Base-by-base conservation (phyloP, 1,139 yeast genomes). In the Suzukiozyma palmioleophila region DNA sequence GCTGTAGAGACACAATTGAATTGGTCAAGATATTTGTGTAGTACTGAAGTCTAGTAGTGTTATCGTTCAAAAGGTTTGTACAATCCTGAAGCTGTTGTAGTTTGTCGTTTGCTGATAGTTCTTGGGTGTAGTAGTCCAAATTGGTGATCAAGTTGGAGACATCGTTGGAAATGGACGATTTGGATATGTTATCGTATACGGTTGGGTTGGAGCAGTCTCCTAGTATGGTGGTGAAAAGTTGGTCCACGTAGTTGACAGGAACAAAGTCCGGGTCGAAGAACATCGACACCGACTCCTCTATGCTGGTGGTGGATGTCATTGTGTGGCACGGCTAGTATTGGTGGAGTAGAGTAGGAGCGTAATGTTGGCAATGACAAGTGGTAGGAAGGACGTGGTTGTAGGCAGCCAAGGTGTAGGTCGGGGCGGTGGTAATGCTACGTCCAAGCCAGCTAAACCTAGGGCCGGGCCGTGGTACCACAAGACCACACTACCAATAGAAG, bases 61-160 rank as follows among this genome's bases (percentile, higher is more conserved):
- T 35, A 10, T 36, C 38, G 13, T 29, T 37, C 16, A 48, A 42
- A 50, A 50, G 39, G 38, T 50, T 46, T 37, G 81, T 51, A 30
- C 60, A 61, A 37, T 63, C 66, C 13, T 48, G 31, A 43, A 81
- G 63, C 38, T 72, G 70, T 11, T 63, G 53, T 48, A 77, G 74
- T 44, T 81, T 61, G 43, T 77, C 77, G 16, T 59, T 60, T 3
- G 22, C 26, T 0, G 81, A 69, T 13, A 81, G 56, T 45, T 77
- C 79, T 49, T 70, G 77, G 2, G 84, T 76, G 48, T 79, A 76
- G 54, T 72, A 79, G 53, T 83, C 87, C 42, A 82, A 57, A 48
- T 80, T 84, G 3, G 80, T 69, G 14, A 79, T 62, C 30, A 83
- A 61, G 25, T 57, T 61, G 33, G 66, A 60, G 33, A 68, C 57